These are phyloP conservation scores for Bocquillonia castaneifolia DNA, from an alignment of 441 rosid genomes.

Conservation along the genomic window DNA sequence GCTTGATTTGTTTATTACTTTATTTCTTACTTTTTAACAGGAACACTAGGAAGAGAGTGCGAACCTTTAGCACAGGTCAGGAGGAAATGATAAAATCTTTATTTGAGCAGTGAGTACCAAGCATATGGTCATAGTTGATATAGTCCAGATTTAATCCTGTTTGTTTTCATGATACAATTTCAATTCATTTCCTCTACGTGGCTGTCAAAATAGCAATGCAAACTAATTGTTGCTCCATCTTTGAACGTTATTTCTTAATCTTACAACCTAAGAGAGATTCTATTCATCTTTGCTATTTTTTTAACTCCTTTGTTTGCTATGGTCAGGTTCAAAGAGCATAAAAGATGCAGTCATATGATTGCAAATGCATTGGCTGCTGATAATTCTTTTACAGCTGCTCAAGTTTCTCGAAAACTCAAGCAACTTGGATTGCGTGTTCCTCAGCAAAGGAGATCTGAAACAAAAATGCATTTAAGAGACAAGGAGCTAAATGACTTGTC, in stretches of 20 bases:
- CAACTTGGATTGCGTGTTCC: conserved; percentile 71
- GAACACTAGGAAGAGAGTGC: conserved; percentile 60
- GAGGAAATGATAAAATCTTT: conserved; percentile 65
- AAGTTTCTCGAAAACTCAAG: conserved; percentile 73
- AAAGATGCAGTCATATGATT: conserved; percentile 73
- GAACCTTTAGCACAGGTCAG: conserved; percentile 68
- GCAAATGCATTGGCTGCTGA: conserved; percentile 68
- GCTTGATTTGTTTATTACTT: conserved; percentile 17
- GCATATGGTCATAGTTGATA: conserved; percentile 8
- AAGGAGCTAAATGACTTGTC: conserved; percentile 39
- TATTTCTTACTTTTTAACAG: conserved; percentile 42
- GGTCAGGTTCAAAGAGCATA: conserved; percentile 73
- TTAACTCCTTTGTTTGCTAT: conserved; percentile 9
- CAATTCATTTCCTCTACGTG: background rate
- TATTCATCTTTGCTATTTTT: too few relatives aligned
- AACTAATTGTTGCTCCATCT: background rate
- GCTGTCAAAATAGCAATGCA: background rate
- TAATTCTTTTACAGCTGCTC: conserved; percentile 58
- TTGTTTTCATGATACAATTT: background rate
- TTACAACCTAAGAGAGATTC: background rate
- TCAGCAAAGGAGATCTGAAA: conserved; percentile 38
- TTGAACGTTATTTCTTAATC: background rate
- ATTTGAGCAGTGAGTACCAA: conserved; percentile 68
- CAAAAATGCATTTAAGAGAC: conserved; percentile 44
- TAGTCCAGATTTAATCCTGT: conserved; percentile 8